phyloP scores from a whole-genome alignment of 768 basidiomycete genomes.

The Mycena rebaudengoi region DNA sequence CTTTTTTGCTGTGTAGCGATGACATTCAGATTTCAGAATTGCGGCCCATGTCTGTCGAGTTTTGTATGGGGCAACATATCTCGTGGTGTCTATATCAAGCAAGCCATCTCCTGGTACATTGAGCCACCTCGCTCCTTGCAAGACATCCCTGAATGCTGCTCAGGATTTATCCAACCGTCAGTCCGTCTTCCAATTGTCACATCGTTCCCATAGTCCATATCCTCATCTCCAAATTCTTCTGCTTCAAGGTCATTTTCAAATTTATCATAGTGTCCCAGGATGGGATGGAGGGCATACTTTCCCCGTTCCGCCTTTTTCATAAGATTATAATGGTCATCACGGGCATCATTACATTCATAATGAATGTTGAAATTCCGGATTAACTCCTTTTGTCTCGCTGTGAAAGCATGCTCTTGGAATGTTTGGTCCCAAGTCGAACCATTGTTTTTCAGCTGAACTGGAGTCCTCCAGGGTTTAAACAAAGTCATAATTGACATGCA shows the following conservation, averaged over 20 bases:
- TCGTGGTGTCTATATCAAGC: background rate
- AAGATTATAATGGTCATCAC: slow-evolving; percentile 36
- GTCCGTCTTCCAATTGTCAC: background rate
- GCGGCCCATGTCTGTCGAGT: background rate
- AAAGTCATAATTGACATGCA: slow-evolving; percentile 33
- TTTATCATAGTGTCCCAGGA: background rate
- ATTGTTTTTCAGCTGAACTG: slow-evolving; percentile 27
- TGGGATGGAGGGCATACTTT: background rate
- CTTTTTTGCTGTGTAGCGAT: background rate
- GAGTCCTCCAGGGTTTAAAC: slow-evolving; percentile 37
- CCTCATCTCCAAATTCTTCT: background rate
- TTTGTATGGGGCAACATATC: background rate
- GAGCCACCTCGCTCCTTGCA: background rate
- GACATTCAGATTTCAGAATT: background rate
- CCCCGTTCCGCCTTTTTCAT: slow-evolving; percentile 21
- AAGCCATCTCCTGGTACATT: background rate
- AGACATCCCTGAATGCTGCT: background rate
- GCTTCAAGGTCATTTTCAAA: background rate
- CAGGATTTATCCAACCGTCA: background rate
- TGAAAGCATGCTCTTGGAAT: slow-evolving; percentile 25
- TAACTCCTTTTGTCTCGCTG: slow-evolving; percentile 14
- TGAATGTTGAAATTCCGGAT: slow-evolving; percentile 36
- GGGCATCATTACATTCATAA: slow-evolving; percentile 40
- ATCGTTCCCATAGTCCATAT: background rate
- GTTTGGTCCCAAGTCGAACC: slow-evolving; percentile 28